Percentiles rank a stretch among this genome's conserved stretches.
Evolutionary conservation across 192 early-diverging fungal genomes (phyloP).

Genomic region (Kickxella alabastrina): DNA sequence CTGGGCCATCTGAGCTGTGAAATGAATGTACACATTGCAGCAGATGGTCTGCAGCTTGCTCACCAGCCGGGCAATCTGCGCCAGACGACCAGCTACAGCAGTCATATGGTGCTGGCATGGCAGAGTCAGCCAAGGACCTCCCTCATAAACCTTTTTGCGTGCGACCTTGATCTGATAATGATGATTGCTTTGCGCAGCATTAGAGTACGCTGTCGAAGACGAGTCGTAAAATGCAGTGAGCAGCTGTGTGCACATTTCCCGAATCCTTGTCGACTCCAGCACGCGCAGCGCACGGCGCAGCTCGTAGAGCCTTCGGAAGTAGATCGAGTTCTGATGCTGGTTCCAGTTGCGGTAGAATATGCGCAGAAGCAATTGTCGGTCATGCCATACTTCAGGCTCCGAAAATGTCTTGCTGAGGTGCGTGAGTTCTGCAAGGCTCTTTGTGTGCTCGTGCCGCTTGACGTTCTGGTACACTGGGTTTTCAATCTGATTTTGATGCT

Average conservation of each 20-base stretch:
- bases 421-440: constrained; percentile 3
- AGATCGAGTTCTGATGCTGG: constrained; percentile 22
- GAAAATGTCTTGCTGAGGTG: neutral
- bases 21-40: constrained; percentile 14
- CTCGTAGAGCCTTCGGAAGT: constrained; percentile 25
- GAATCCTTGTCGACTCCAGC: constrained; percentile 4
- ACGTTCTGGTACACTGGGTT: constrained; percentile 43
- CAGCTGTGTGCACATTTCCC: constrained; percentile 4
- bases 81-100: constrained; percentile 9
- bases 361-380: constrained; percentile 18
- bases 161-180: no score
- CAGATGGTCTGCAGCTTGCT: constrained; percentile 13
- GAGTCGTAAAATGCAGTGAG: constrained; percentile 7
- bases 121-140: constrained; percentile 12
- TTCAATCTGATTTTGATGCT: constrained; percentile 4
- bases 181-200: no score
- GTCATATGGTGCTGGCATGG: constrained; percentile 17
- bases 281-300: constrained; percentile 28
- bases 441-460: constrained; percentile 10
- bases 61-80: constrained; percentile 10
- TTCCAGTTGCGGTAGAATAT: constrained; percentile 46
- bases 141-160: neutral
- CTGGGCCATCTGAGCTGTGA: constrained; percentile 24
- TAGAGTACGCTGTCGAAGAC: no score
- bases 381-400: constrained; percentile 16